These are phyloP conservation scores for Pleurotus sapidus DNA, from an alignment of 768 basidiomycete species.

Conservation along the genomic window DNA sequence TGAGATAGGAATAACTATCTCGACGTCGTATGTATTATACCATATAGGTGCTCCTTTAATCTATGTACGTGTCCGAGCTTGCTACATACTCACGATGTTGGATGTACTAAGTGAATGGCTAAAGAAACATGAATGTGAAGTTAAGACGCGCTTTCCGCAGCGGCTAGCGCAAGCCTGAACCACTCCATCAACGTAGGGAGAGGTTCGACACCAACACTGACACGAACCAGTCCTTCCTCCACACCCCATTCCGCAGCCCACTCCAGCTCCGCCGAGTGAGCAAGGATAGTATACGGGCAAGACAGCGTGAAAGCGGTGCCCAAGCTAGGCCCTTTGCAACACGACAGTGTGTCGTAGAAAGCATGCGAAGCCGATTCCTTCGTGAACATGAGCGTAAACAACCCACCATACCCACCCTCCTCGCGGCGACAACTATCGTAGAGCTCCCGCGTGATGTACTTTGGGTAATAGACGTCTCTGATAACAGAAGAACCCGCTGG, in stretches of 20 bases:
- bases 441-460: conserved; percentile 67
- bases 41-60: no score
- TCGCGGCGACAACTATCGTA: conserved; percentile 61
- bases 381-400: conserved; percentile 87
- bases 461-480: conserved; percentile 89
- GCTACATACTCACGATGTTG: no score
- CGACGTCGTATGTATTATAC: no score
- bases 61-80: no score
- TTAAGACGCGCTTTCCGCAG: conserved; percentile 50
- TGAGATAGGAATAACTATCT: background rate
- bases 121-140: no score
- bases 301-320: conserved; percentile 97
- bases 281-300: conserved; percentile 90
- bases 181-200: conserved; percentile 47
- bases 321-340: conserved; percentile 86
- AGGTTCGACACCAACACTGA: conserved; percentile 92
- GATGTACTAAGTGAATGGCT: no score
- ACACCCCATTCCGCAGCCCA: conserved; percentile 92
- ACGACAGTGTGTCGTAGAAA: conserved; percentile 83
- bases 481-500: conserved; percentile 45
- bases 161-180: conserved; percentile 64
- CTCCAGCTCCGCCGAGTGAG: conserved; percentile 84
- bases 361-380: conserved; percentile 61
- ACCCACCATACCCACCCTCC: conserved; percentile 72
- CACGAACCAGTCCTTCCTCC: conserved; percentile 76